Conservation (phyloP, 164 flowering plant species). For the Brasenia schreberi region DNA sequence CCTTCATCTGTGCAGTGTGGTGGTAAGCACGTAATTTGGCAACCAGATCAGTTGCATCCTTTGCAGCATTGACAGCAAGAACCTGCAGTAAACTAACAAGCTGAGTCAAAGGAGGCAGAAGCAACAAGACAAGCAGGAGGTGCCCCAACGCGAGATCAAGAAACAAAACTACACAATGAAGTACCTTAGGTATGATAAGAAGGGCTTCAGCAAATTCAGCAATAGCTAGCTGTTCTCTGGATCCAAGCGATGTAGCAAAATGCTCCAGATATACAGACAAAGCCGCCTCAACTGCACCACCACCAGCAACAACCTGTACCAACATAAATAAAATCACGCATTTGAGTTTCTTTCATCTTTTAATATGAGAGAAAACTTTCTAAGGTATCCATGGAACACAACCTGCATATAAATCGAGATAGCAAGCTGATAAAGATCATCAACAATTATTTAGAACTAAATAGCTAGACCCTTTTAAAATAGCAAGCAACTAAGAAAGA, state of each 20-base stretch:
- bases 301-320: constrained; percentile 90
- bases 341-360: not conserved
- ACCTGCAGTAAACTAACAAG: constrained; percentile 31
- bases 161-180: not conserved
- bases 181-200: constrained; percentile 87
- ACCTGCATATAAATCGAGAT: no score
- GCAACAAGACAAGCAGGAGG: not conserved
- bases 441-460: no score
- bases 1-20: constrained; percentile 86
- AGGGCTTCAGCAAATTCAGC: constrained; percentile 97
- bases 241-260: constrained; percentile 91
- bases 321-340: not conserved
- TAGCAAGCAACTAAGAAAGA: no score
- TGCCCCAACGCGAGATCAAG: not conserved
- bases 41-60: constrained; percentile 94
- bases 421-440: no score
- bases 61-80: constrained; percentile 98
- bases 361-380: no score
- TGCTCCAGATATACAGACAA: constrained; percentile 86
- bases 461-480: no score
- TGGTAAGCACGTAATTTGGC: constrained; percentile 91
- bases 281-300: constrained; percentile 97
- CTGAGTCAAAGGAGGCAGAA: constrained; percentile 1
- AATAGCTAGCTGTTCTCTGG: constrained; percentile 97
- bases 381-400: no score